phyloP scores from a whole-genome alignment of 768 basidiomycete genomes.

The Leccinum disarticulatum region DNA sequence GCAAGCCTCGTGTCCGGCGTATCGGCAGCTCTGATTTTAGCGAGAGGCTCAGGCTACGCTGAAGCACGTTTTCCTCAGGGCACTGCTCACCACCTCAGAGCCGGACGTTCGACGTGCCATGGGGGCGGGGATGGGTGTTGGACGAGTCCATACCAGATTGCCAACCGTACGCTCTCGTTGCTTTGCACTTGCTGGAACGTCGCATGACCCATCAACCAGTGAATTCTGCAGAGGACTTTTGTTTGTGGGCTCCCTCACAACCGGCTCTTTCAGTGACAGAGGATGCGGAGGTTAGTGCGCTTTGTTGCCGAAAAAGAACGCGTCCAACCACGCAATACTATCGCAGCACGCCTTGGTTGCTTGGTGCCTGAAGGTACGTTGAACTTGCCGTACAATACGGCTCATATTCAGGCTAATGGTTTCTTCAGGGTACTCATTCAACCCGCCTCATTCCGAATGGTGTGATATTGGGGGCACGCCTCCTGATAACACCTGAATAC shows the following conservation, averaged over 20 bases:
- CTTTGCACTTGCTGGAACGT: background rate
- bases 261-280: constrained; percentile 56
- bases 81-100: constrained; percentile 47
- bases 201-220: constrained; percentile 34
- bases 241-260: constrained; percentile 51
- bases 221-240: constrained; percentile 58
- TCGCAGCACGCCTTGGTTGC: constrained; percentile 48
- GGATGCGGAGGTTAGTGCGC: constrained; percentile 53
- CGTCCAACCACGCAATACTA: constrained; percentile 15
- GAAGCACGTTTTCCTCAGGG: constrained; percentile 52
- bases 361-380: constrained; percentile 49
- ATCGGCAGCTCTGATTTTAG: constrained; percentile 20
- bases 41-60: constrained; percentile 31
- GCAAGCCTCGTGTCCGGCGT: constrained; percentile 20
- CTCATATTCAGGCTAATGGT: background rate
- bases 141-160: constrained; percentile 61
- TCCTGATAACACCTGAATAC: constrained; percentile 73
- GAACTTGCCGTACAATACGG: background rate
- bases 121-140: constrained; percentile 73
- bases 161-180: constrained; percentile 44
- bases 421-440: constrained; percentile 52
- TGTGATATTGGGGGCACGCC: constrained; percentile 64
- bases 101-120: constrained; percentile 65
- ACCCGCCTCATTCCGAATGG: constrained; percentile 72
- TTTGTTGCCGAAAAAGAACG: constrained; percentile 8